Evolutionary conservation across 371 early-diverging fungal genomes (phyloP).

Genomic region (Rozella allomycis): DNA sequence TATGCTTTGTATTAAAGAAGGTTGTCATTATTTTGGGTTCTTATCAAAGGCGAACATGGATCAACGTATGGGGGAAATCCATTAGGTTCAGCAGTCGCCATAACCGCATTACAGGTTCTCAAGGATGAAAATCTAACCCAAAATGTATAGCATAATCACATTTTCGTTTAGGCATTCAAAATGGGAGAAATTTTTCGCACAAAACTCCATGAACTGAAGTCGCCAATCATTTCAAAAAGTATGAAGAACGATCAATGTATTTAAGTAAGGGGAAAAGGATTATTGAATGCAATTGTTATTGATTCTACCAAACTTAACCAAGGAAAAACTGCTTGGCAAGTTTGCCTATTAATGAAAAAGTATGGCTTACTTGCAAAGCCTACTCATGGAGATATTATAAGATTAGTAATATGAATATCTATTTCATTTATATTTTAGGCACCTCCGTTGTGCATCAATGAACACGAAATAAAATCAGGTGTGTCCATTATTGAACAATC

Average conservation of each 20-base stretch:
- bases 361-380: conserved; percentile 88
- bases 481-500: conserved; percentile 55
- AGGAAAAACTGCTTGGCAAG: conserved; percentile 81
- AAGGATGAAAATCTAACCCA: conserved; percentile 77
- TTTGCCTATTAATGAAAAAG: conserved; percentile 75
- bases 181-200: conserved; percentile 65
- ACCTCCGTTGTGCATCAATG: conserved; percentile 80
- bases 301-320: conserved; percentile 45
- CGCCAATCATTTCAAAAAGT: conserved; percentile 44
- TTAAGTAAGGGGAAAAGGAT: conserved; percentile 69
- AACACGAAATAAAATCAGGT: conserved; percentile 57
- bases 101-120: conserved; percentile 38
- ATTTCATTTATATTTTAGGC: conserved; percentile 11
- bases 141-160: conserved; percentile 8
- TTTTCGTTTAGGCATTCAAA: conserved; percentile 17
- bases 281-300: conserved; percentile 88
- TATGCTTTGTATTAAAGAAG: conserved; percentile 82
- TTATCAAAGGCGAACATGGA: conserved; percentile 17
- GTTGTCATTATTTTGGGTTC: conserved; percentile 70
- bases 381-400: conserved; percentile 93
- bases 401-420: conserved; percentile 22
- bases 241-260: conserved; percentile 2
- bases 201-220: conserved; percentile 41
- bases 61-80: conserved; percentile 59
- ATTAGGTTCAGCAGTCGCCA: conserved; percentile 80